Base-by-base conservation (phyloP, 163 green algal genomes). In the Volvox carteri region DNA sequence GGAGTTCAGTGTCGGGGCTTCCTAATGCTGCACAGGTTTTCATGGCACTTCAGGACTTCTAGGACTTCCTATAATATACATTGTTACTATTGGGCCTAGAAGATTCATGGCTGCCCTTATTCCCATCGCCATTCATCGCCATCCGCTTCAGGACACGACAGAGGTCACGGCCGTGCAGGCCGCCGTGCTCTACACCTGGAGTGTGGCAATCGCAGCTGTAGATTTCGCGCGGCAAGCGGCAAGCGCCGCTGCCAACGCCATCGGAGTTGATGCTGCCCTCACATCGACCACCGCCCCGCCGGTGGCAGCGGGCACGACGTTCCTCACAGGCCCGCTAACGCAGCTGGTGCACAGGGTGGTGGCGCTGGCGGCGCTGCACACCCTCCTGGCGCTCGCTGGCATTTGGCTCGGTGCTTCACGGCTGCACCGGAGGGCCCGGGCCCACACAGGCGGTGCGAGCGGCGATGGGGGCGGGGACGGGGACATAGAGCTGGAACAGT, bases 101-200 rank as follows among this genome's bases (percentile, higher is more conserved):
- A n/a, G n/a, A n/a, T n/a, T n/a, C n/a, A n/a, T n/a, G n/a, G n/a
- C n/a, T n/a, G n/a, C n/a, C n/a, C n/a, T n/a, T n/a, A n/a, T n/a
- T n/a, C n/a, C n/a, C n/a, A n/a, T n/a, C n/a, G n/a, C n/a, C n/a
- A n/a, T n/a, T n/a, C n/a, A n/a, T n/a, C n/a, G n/a, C n/a, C n/a
- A n/a, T n/a, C n/a, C n/a, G 48, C 33, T 19, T 42, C 65, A 75
- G 65, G 65, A 75, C 65, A 16, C 65, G 5, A 33, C 65, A 33
- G 33, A 42, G 65, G 65, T 42, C 1, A 75, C 78, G 0, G 78
- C 78, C 41, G 21, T 60, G 4, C 78, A 86, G 41, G 58, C 78
- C 14, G 60, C 78, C 2, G 33, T 86, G 39, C 60, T 77, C 2
- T 86, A 86, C 58, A 86, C 78, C 7, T 18, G 46, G 0, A 62